Base-by-base conservation (phyloP, 352 stramenopile species). In the Phytophthora tubulina region DNA sequence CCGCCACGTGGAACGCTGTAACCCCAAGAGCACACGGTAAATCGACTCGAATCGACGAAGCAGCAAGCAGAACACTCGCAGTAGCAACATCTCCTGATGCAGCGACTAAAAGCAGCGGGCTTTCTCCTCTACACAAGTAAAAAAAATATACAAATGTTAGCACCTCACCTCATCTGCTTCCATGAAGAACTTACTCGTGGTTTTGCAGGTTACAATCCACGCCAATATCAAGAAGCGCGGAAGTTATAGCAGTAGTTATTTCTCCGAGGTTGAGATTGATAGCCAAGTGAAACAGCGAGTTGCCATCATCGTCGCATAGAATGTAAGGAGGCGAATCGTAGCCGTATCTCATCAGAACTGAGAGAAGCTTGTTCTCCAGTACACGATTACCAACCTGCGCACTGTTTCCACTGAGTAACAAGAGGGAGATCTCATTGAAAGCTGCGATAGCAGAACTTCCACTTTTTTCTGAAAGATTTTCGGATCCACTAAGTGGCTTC, bases 1-100 rank as follows among this genome's bases (percentile, higher is more conserved):
- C 81, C 0, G 86, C 86, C 15, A 74, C 84, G 49, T 90, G 84
- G 45, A 94, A 78, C 3, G 81, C 81, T 17, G 82, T 89, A 6
- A 76, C 79, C 11, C 84, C 86, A 14, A 87, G 59, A 48, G 70
- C 64, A 21, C 79, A 89, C 3, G 64, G 54, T 58, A 85, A 70
- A 54, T 92, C 80, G 3, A 89, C 67, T 39, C 79, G 60, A 27
- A 90, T 78, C 2, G 13, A 50, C 36, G 61, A 48, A 6, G 42
- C 3, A 4, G 49, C 27, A 44, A 75, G 67, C 2, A 75, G 35
- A 35, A 59, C 50, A 4, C 15, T 66, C 8, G 52, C 52, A 15
- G 67, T 70, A 13, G 67, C 46, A 27, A 64, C 13, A 27, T 89
- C 84, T 7, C 86, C 82, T 4, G 84, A 88, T 15, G 86, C 86